phyloP scores from a whole-genome alignment of 164 flowering plant genomes.

The Buxus sempervirens region DNA sequence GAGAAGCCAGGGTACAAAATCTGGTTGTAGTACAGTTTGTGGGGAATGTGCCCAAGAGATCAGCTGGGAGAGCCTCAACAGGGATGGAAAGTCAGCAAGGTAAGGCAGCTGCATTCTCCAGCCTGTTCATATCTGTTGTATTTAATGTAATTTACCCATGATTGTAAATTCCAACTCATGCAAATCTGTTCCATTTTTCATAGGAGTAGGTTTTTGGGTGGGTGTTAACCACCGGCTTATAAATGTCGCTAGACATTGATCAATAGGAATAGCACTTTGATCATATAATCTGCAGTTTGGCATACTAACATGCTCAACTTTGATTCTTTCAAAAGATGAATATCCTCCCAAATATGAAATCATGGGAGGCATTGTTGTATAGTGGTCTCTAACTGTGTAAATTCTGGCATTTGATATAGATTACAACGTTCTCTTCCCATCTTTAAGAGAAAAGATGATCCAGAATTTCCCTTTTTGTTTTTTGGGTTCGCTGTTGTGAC shows the following conservation, averaged over 20 bases:
- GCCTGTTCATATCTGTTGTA: constrained; percentile 6
- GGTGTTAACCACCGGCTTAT: background rate
- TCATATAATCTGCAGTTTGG: background rate
- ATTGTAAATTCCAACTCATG: constrained; percentile 11
- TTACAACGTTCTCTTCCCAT: too few species aligned
- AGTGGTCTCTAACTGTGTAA: too few species aligned
- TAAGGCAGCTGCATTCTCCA: background rate
- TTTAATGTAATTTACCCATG: background rate
- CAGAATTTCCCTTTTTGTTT: too few species aligned
- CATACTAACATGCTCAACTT: background rate
- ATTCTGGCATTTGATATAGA: too few species aligned
- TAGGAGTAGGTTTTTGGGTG: constrained; percentile 2
- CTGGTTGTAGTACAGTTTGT: constrained; percentile 74
- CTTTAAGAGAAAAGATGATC: too few species aligned
- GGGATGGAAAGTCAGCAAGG: constrained; percentile 19
- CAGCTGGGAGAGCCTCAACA: constrained; percentile 58
- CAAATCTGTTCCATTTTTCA: constrained; percentile 1
- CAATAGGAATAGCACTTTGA: background rate
- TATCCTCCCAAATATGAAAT: too few species aligned
- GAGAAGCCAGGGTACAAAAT: constrained; percentile 73
- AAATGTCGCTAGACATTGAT: background rate
- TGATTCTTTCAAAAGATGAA: too few species aligned
- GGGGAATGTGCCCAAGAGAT: constrained; percentile 86
- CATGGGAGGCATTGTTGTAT: too few species aligned
- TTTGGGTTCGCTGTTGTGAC: too few species aligned